These are phyloP conservation scores for Sinapis alba DNA, from an alignment of 441 rosid genomes.

Conservation along the genomic window DNA sequence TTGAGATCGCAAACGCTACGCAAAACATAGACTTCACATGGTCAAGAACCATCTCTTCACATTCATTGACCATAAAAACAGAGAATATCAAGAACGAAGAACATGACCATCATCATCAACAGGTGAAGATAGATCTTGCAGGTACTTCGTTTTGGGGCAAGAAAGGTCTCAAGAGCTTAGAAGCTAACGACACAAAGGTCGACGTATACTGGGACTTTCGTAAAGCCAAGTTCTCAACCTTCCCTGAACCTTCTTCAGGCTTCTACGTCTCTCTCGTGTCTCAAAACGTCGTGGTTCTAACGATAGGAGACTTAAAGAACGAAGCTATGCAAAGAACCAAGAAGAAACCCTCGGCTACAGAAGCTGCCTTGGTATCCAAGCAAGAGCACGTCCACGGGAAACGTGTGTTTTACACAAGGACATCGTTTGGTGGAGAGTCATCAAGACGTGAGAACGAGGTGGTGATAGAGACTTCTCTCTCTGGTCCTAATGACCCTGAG, in stretches of 20 bases:
- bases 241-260: constrained; percentile 66
- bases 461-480: constrained; percentile 56
- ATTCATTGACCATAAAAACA: constrained; percentile 52
- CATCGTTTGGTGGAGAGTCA: constrained; percentile 43
- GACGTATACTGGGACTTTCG: constrained; percentile 81
- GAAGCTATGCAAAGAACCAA: constrained; percentile 70
- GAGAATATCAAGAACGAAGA: constrained; percentile 47
- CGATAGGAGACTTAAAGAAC: constrained; percentile 60
- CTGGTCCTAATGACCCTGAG: constrained; percentile 68
- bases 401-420: constrained; percentile 59
- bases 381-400: constrained; percentile 70
- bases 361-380: constrained; percentile 69
- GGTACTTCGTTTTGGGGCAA: constrained; percentile 76
- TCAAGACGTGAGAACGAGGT: constrained; percentile 53
- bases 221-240: constrained; percentile 56
- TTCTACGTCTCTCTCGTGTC: constrained; percentile 66
- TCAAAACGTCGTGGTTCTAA: constrained; percentile 49
- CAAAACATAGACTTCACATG: constrained; percentile 63
- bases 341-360: constrained; percentile 48
- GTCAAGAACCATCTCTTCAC: constrained; percentile 54
- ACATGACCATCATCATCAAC: constrained; percentile 38
- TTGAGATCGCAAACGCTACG: constrained; percentile 43
- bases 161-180: constrained; percentile 69
- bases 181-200: constrained; percentile 47
- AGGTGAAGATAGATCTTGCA: constrained; percentile 65